Percentiles rank a stretch among this genome's conserved stretches.
These are phyloP conservation scores for Vigna mungo DNA, from an alignment of 306 rosid genomes.

Conservation along the genomic window DNA sequence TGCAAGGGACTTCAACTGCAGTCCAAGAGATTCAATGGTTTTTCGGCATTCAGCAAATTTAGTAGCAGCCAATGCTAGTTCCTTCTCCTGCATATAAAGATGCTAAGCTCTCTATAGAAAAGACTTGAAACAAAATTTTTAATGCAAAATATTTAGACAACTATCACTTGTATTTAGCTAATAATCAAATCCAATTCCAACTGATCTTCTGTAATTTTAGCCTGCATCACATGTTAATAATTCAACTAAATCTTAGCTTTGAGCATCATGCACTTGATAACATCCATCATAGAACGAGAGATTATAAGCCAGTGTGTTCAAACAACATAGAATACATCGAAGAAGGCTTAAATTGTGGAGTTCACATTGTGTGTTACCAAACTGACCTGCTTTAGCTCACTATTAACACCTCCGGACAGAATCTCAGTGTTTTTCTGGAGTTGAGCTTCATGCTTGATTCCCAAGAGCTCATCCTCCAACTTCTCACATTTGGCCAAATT, in stretches of 20 bases:
- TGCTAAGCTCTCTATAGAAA: conserved; percentile 21
- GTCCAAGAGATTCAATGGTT: conserved; percentile 78
- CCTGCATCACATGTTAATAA: neutral
- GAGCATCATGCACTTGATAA: conserved; percentile 15
- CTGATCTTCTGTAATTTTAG: neutral
- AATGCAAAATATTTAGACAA: neutral
- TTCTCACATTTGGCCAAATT: conserved; percentile 53
- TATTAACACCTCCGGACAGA: conserved; percentile 24
- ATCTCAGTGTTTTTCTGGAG: conserved; percentile 50
- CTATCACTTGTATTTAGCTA: conserved; percentile 9
- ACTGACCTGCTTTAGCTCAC: conserved; percentile 74
- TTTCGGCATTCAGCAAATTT: conserved; percentile 80
- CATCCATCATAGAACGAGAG: conserved; percentile 3
- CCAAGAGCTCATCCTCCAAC: conserved; percentile 65
- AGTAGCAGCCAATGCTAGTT: conserved; percentile 70
- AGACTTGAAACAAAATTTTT: neutral
- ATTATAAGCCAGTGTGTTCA: neutral
- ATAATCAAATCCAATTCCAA: conserved; percentile 25
- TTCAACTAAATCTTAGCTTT: conserved; percentile 3
- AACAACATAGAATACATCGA: neutral
- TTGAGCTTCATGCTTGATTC: conserved; percentile 59
- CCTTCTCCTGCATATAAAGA: conserved; percentile 66
- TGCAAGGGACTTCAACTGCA: conserved; percentile 72
- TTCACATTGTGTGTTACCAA: conserved; percentile 28
- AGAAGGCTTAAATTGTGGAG: conserved; percentile 25